Conservation (phyloP, 495 filamentous ascomycete genomes). For the Rhypophila decipiens region DNA sequence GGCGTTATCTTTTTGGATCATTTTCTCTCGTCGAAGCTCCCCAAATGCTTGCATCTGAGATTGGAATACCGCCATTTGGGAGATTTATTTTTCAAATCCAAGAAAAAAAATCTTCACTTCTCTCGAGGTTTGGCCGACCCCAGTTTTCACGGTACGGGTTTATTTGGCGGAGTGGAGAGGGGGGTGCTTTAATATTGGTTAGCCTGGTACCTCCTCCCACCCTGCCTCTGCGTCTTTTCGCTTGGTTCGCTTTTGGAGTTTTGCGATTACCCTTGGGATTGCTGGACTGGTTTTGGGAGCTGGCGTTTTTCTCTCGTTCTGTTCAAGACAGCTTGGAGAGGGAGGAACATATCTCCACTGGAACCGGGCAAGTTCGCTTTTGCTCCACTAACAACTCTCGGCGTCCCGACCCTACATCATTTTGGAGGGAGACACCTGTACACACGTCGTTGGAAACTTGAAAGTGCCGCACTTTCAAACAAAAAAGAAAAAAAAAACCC, state of each 20-base stretch:
- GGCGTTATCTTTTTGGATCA: background rate
- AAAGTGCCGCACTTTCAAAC: background rate
- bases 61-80: slow-evolving; percentile 43
- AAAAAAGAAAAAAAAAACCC: background rate
- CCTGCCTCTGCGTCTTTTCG: slow-evolving; percentile 15
- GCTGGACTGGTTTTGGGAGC: slow-evolving; percentile 9
- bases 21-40: slow-evolving; percentile 32
- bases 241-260: slow-evolving; percentile 14
- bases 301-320: slow-evolving; percentile 24
- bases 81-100: slow-evolving; percentile 26
- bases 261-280: slow-evolving; percentile 17
- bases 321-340: too few species aligned
- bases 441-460: slow-evolving; percentile 13
- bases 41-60: slow-evolving; percentile 36
- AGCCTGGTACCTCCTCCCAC: slow-evolving; percentile 17
- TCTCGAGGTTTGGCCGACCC: slow-evolving; percentile 44
- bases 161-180: slow-evolving; percentile 29
- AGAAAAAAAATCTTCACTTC: slow-evolving; percentile 43
- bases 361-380: background rate
- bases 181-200: slow-evolving; percentile 23
- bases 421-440: too few species aligned
- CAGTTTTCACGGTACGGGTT: slow-evolving; percentile 32
- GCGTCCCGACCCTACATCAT: too few species aligned
- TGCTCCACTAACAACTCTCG: slow-evolving; percentile 5
- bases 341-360: background rate